Conservation (phyloP, 768 basidiomycete species). For the Rossbeevera mucosa region DNA sequence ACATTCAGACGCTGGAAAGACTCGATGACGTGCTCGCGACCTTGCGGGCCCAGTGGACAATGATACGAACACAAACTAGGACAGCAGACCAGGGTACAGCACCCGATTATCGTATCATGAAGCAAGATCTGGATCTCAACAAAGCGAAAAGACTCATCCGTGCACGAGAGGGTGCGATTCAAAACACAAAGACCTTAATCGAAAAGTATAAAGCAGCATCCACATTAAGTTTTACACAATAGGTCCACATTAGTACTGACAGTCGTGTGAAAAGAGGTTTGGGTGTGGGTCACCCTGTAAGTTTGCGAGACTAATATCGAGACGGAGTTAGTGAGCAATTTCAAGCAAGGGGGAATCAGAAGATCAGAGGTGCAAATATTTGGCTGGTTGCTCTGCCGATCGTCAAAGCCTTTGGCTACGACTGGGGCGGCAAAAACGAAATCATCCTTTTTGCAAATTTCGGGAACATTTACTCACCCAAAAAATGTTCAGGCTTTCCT, state of each 20-base stretch:
- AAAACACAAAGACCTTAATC: slow-evolving; percentile 53
- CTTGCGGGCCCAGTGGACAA: slow-evolving; percentile 44
- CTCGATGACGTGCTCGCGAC: slow-evolving; percentile 58
- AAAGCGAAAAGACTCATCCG: slow-evolving; percentile 65
- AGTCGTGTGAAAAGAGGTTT: not conserved
- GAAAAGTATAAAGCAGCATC: slow-evolving; percentile 32
- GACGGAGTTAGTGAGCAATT: slow-evolving; percentile 9
- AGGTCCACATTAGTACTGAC: not conserved
- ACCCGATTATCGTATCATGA: slow-evolving; percentile 45
- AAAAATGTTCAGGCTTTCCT: not conserved
- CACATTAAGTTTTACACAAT: not conserved
- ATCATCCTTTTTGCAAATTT: slow-evolving; percentile 41
- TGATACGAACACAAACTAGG: not conserved
- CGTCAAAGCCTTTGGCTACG: slow-evolving; percentile 61
- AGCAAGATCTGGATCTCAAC: slow-evolving; percentile 44
- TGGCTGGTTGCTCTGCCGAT: slow-evolving; percentile 64
- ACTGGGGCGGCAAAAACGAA: slow-evolving; percentile 72
- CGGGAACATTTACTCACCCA: slow-evolving; percentile 27
- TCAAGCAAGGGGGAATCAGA: not conserved
- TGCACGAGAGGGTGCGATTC: slow-evolving; percentile 66
- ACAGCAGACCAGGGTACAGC: slow-evolving; percentile 15
- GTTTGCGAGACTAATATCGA: not conserved
- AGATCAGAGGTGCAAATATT: slow-evolving; percentile 62
- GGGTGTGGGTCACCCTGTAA: not conserved
- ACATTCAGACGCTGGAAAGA: slow-evolving; percentile 48